These are phyloP conservation scores for Pseudoturritis turrita DNA, from an alignment of 345 rosid genomes.

Conservation along the genomic window DNA sequence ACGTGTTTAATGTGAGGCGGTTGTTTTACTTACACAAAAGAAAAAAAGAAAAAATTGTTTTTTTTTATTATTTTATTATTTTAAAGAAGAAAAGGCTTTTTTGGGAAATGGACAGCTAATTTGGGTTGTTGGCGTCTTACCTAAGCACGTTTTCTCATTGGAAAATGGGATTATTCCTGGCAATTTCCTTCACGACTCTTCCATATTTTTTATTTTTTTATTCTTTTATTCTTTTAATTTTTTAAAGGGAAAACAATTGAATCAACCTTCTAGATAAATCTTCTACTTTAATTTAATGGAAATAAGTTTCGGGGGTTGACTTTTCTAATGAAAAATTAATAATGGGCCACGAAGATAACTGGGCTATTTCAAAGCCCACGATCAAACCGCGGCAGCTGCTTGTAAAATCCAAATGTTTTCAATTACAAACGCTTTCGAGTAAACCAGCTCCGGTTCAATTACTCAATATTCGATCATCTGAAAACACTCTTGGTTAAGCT, in stretches of 20 bases:
- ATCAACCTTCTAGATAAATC: conserved; percentile 1
- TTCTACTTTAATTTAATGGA: not conserved
- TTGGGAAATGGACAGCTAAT: conserved; percentile 13
- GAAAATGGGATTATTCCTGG: not conserved
- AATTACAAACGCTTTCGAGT: not conserved
- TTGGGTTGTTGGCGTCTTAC: conserved; percentile 16
- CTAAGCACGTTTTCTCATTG: conserved; percentile 18
- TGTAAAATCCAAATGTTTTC: not conserved
- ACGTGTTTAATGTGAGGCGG: conserved; percentile 19
- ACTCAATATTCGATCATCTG: too few relatives aligned
- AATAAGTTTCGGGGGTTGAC: not conserved
- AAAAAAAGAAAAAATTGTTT: too few relatives aligned
- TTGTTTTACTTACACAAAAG: not conserved
- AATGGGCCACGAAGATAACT: not conserved
- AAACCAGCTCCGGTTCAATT: too few relatives aligned
- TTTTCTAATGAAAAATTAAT: not conserved
- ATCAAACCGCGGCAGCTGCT: not conserved
- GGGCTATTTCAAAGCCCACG: not conserved
- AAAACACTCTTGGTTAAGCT: too few relatives aligned
- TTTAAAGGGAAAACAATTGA: not conserved
- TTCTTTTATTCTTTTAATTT: not conserved
- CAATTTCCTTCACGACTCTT: conserved; percentile 23
- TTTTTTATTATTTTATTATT: not conserved
- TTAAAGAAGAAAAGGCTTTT: not conserved
- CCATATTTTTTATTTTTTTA: not conserved